Base-by-base conservation (phyloP, 441 rosid species). In the Rhodomyrtus psidioides region DNA sequence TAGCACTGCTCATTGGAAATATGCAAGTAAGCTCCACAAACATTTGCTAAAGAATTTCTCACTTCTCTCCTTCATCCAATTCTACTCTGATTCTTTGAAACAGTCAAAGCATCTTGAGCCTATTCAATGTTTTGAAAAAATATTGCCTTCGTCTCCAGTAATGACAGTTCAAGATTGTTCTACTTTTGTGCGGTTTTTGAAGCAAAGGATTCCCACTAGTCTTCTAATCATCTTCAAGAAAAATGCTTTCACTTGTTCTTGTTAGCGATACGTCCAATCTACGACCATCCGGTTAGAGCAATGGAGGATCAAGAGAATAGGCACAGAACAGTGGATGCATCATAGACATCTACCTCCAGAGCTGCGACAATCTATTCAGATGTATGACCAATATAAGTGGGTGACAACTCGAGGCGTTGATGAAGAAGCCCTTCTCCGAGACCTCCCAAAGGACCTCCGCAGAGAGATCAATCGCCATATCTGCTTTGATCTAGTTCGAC, bases 1-100 rank as follows among this genome's bases (percentile, higher is more conserved):
- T 95, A 81, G 96, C 95, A n/a, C 88, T 97, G 91, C 98, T 97
- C 55, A 95, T 97, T 84, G 99, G 99, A 62, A 95, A 96, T 87
- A 95, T 94, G 98, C 98, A 93, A 88, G 98, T 94, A 89, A 90
- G 93, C 79, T 34, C 76, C 76, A 65, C 39, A 26, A 34, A 65
- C 46, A 34, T 19, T 65, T 65, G 46, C 76, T 34, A 82, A 44
- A 59, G 58, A 27, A 79, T 87, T 74, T 53, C 13, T 24, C 82
- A 12, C 42, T 34, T 42, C 39, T 24, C 86, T 83, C 27, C 2
- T 59, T 24, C 83, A 83, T 30, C 23, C 62, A 87, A 56, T 28
- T 79, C 10, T 34, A 21, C 34, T 65, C 15, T 19, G 26, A 9
- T 65, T 34, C 79, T 65, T 60, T 34, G 49, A 34, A 65, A 65